Evolutionary conservation across 768 basidiomycete genomes (phyloP), one percentile per base, ranked within the genome.

Genomic region (Obba rivulosa): DNA sequence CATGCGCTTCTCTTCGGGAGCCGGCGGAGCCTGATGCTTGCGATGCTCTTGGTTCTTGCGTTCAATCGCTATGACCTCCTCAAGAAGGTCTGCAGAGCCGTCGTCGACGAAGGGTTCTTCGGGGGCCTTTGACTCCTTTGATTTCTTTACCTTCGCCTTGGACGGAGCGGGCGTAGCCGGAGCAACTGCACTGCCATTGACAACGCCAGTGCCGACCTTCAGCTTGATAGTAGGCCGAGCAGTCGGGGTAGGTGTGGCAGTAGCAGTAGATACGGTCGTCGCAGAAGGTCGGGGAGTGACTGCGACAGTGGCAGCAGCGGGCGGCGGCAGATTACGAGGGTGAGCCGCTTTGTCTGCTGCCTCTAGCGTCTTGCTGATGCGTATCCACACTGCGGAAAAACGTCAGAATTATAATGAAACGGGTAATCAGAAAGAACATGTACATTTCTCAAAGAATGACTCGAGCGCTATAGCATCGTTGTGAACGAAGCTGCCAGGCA

Each of bases 381-480:
- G 81, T 11, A 77, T 71, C 95, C 95, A 98, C 66, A 86, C 92
- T 95, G 52, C 18, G 43, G 21, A 16, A 31, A 36, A 28, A 39
- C 40, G n/a, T n/a, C n/a, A n/a, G 54, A 23, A 54, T 16, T 3
- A 34, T 36, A n/a, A 50, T 36, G 11, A n/a, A 24, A 34, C 18
- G 40, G 39, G 41, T 41, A 31, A 51, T 34, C 17, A 43, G 24
- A 5, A 38, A 41, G 49, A 25, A 4, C 75, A 87, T n/a, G 48
- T 60, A 93, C 92, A 75, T 69, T 87, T 90, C 55, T 95, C 87
- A 57, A 97, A 95, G 59, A 86, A 83, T 0, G 68, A 73, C 57
- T 95, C 90, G 35, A 97, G 68, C 22, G 75, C 73, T 34, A 86
- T 71, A 0, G 91, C 87, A 54, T 89, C 83, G 40, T 80, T 83